Conservation (phyloP, 352 stramenopile species). For the Phytopythium sindhum region DNA sequence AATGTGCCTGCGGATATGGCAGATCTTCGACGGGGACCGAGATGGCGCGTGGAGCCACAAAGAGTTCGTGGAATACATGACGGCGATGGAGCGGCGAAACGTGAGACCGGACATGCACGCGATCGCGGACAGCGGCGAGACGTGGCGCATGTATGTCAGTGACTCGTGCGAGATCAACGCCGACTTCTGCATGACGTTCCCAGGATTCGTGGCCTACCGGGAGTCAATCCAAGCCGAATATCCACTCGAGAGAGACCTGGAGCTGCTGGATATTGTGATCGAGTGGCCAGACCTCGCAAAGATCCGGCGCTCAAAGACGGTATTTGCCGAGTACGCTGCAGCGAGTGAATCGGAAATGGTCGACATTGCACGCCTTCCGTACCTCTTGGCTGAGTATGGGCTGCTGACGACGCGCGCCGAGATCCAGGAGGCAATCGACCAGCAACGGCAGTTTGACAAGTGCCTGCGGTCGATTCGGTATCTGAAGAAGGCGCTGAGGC, state of each 20-base stretch:
- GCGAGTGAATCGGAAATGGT: neutral
- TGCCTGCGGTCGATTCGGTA: conserved; percentile 42
- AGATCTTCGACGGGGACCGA: conserved; percentile 47
- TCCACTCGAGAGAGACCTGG: conserved; percentile 39
- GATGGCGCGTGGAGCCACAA: conserved; percentile 50
- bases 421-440: conserved; percentile 33
- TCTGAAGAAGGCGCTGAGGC: conserved; percentile 44
- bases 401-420: conserved; percentile 26
- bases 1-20: conserved; percentile 51
- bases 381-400: conserved; percentile 48
- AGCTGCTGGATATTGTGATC: conserved; percentile 30
- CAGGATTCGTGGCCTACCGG: conserved; percentile 55
- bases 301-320: conserved; percentile 15
- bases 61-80: conserved; percentile 65
- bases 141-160: conserved; percentile 68
- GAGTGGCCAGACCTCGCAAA: conserved; percentile 32
- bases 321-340: conserved; percentile 46
- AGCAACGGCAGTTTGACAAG: conserved; percentile 29
- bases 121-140: conserved; percentile 33
- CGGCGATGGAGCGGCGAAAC: conserved; percentile 22
- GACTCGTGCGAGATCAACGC: conserved; percentile 44
- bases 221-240: conserved; percentile 42
- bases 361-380: conserved; percentile 19
- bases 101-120: conserved; percentile 24
- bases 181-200: conserved; percentile 40